Evolutionary conservation across 1,284 basidiomycete species (phyloP), one percentile per base, ranked within the genome.

Genomic region (Cutaneotrichosporon spelunceum): DNA sequence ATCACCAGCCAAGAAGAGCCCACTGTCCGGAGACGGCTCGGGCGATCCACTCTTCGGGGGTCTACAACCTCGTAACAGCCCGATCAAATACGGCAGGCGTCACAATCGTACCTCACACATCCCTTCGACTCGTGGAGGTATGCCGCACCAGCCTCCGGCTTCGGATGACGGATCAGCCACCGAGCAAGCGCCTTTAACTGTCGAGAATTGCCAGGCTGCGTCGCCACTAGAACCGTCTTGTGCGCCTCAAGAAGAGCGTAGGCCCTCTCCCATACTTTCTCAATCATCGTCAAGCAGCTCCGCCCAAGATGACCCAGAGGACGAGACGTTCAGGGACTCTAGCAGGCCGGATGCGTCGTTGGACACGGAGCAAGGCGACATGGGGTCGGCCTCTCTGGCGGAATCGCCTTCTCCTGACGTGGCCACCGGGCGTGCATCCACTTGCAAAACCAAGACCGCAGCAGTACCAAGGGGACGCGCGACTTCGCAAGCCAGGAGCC

Each of bases 241-340:
- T 11, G 23, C 1, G 23, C 23, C 45, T 11, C 9, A 26, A 1
- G 45, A 48, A 26, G 10, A 27, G 3, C 26, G 11, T 7, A 10
- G 11, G 4, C 23, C 13, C 23, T 11, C 26, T 27, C 11, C 45
- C 23, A 11, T 24, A 26, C 9, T 21, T 24, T 16, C 11, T 13
- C 19, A 26, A 14, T 9, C 26, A 16, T 30, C 48, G 13, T 26
- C 26, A n/a, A 70, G 66, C 48, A 64, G 66, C 26, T 59, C 66
- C 0, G 60, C 42, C 3, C 55, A 63, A 2, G 60, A 64, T 14
- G 71, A 70, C 29, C 55, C 63, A 11, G 62, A 68, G 11, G 71
- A 72, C 53, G 39, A 62, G 27, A 67, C 71, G 3, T 66, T 63
- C 33, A 30, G 26, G 13, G 33, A 50, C 11, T 26, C 23, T 19